phyloP scores from a whole-genome alignment of 2,329 filamentous ascomycete species.

The Colletotrichum limetticola region DNA sequence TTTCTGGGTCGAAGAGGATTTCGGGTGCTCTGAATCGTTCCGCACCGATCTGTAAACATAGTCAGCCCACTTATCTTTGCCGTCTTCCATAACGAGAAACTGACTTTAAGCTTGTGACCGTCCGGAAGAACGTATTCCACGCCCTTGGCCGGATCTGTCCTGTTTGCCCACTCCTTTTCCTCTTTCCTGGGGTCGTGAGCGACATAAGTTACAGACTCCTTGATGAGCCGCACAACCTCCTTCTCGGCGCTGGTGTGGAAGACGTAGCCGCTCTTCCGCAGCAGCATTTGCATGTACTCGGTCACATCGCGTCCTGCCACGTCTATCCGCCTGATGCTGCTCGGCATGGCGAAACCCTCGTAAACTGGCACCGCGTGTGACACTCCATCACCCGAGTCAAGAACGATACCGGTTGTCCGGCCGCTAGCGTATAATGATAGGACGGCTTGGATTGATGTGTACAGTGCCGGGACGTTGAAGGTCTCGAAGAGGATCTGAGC shows the following conservation, averaged over 20 bases:
- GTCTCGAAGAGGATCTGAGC: constrained; percentile 99
- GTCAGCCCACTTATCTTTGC: background rate
- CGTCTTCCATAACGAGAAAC: background rate
- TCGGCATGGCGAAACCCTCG: constrained; percentile 96
- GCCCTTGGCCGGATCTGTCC: constrained; percentile 76
- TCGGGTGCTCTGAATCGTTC: constrained; percentile 97
- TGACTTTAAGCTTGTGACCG: constrained; percentile 89
- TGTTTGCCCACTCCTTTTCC: constrained; percentile 95
- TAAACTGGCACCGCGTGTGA: constrained; percentile 98
- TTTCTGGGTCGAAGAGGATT: constrained; percentile 96
- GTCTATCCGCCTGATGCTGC: constrained; percentile 94
- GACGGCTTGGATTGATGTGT: constrained; percentile 97
- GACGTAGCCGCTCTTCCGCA: constrained; percentile 92
- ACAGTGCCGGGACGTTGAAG: constrained; percentile 96
- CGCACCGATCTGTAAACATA: constrained; percentile 74
- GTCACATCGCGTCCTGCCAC: constrained; percentile 96
- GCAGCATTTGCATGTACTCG: constrained; percentile 89
- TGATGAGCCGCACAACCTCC: constrained; percentile 97
- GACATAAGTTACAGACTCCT: constrained; percentile 94
- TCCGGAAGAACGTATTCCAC: constrained; percentile 92
- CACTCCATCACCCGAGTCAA: constrained; percentile 95
- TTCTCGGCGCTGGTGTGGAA: constrained; percentile 99
- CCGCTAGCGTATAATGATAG: constrained; percentile 96
- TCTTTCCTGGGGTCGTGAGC: constrained; percentile 91
- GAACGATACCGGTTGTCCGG: constrained; percentile 93